Base-by-base conservation (phyloP, 441 rosid species). In the Metrosideros polymorpha region DNA sequence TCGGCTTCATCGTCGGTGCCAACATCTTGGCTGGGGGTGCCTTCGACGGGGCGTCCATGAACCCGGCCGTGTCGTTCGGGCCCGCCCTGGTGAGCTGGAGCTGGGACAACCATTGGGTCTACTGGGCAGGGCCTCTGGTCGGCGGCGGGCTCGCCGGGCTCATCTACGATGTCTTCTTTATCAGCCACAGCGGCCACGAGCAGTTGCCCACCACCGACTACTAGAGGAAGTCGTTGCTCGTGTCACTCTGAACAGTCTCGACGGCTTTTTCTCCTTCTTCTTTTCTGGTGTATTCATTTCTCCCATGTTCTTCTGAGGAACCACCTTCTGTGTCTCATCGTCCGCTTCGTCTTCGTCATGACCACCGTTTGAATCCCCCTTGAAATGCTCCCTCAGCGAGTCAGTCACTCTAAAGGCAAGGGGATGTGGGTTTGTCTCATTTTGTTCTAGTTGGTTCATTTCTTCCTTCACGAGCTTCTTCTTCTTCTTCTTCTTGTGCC, bases 21-120 rank as follows among this genome's bases (percentile, higher is more conserved):
- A 87, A 87, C 85, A 79, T 87, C 82, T 45, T 87, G 49, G 89
- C 86, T 5, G 89, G 89, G 19, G 89, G 89, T 0, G 89, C 89
- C 42, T 87, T 87, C 59, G 86, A 84, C 35, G 89, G 89, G 5
- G 89, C 89, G 19, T 87, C 89, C 66, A 87, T 87, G 89, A 87
- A 87, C 86, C 89, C 89, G 43, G 89, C 89, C 18, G 89, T 87
- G 49, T 87, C 89, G 45, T 87, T 87, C 82, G 89, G 89, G 12
- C 89, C 89, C 4, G 89, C 89, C 43, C 85, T 87, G 52, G 89
- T 87, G 30, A 87, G 89, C 89, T 87, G 89, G 89, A 82, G 8
- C 83, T 87, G 89, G 89, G 82, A 79, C 17, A 9, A 87, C 85
- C 89, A 87, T 55, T 87, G 89, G 89, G 89, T 87, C 22, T 87